Conservation (phyloP, 306 rosid species). For the Dalbergia cochinchinensis region DNA sequence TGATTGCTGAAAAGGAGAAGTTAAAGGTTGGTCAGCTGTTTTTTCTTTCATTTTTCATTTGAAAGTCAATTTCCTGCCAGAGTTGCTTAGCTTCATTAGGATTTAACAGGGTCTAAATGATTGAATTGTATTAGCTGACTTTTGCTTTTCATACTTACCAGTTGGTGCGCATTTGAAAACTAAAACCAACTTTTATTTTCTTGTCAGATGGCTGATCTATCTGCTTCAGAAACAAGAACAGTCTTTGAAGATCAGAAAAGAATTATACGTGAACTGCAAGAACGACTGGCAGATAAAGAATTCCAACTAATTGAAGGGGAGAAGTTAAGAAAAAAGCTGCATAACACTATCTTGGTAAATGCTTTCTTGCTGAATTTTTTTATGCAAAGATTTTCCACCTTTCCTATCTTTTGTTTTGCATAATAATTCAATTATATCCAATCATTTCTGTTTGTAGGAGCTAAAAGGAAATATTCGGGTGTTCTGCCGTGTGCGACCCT, state of each 20-base stretch:
- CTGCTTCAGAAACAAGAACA: slow-evolving; percentile 65
- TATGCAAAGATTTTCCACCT: background rate
- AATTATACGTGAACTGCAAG: slow-evolving; percentile 56
- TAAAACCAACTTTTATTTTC: slow-evolving; percentile 8
- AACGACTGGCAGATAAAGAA: slow-evolving; percentile 72
- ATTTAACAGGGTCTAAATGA: background rate
- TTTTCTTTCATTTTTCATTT: background rate
- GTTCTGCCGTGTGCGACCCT: slow-evolving; percentile 93
- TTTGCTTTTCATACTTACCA: background rate
- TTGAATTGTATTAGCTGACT: background rate
- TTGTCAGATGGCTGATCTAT: slow-evolving; percentile 70
- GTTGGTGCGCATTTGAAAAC: slow-evolving; percentile 1
- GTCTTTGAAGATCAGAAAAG: slow-evolving; percentile 73
- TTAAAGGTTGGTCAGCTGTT: slow-evolving; percentile 59
- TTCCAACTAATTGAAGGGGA: slow-evolving; percentile 81
- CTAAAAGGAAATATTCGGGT: slow-evolving; percentile 96
- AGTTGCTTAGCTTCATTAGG: background rate
- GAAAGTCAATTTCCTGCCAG: background rate
- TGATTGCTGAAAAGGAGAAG: slow-evolving; percentile 71
- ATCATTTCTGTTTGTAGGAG: slow-evolving; percentile 59
- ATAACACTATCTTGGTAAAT: slow-evolving; percentile 90
- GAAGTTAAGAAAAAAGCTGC: slow-evolving; percentile 76
- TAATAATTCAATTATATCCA: background rate
- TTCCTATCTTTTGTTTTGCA: slow-evolving; percentile 1
- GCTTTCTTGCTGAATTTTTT: background rate